A percentile compares a stretch with the other conserved stretches of the same genome.
These are phyloP conservation scores for Chytriomyces confervae DNA, from an alignment of 192 early-diverging fungal genomes.

Conservation along the genomic window DNA sequence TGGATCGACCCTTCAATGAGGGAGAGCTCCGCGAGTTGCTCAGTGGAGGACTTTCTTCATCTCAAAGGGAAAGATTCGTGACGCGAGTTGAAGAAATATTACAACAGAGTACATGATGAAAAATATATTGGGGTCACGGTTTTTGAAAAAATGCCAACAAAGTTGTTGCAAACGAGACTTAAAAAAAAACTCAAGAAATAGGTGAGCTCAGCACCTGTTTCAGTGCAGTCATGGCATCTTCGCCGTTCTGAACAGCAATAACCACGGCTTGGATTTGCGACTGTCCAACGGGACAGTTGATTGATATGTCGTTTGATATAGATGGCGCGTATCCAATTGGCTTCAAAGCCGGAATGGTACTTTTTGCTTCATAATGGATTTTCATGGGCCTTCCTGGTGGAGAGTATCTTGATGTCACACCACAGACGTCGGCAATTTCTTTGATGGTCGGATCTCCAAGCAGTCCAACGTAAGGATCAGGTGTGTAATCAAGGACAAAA, in stretches of 20 bases:
- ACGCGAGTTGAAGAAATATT: neutral
- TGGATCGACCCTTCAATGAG: conserved; percentile 8
- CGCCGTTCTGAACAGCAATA: conserved; percentile 6
- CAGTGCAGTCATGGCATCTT: conserved; percentile 8
- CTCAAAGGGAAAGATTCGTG: neutral
- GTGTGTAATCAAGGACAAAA: conserved; percentile 31
- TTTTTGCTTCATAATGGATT: conserved; percentile 23
- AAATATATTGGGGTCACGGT: neutral
- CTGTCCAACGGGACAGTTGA: conserved; percentile 26
- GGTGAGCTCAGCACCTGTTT: neutral
- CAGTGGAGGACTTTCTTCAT: neutral
- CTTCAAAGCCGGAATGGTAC: conserved; percentile 26
- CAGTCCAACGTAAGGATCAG: conserved; percentile 31
- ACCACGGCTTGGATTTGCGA: conserved; percentile 14
- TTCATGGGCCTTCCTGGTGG: conserved; percentile 23
- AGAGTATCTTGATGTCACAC: conserved; percentile 22
- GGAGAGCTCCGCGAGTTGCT: neutral
- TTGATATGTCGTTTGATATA: conserved; percentile 20
- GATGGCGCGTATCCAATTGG: conserved; percentile 34
- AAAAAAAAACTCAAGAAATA: neutral
- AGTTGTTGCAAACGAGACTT: neutral
- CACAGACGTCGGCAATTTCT: conserved; percentile 32
- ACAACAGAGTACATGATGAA: neutral
- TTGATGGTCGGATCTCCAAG: conserved; percentile 28
- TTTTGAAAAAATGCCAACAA: neutral